Evolutionary conservation across 768 basidiomycete genomes (phyloP).

Genomic region (Sutorius australiensis): DNA sequence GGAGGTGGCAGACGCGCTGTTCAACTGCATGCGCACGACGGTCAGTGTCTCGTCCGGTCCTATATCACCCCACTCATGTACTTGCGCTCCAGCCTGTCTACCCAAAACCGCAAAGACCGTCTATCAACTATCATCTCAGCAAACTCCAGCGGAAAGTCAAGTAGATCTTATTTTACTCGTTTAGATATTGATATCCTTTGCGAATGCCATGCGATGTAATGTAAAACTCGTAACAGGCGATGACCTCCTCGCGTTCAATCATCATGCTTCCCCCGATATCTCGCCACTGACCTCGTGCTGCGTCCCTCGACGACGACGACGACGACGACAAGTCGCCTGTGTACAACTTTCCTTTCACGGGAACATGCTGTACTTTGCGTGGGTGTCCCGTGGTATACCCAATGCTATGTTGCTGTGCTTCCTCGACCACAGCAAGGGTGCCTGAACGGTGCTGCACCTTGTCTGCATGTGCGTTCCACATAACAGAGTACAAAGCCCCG

Average conservation of each 20-base stretch:
- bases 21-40: conserved; percentile 81
- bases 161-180: conserved; percentile 37
- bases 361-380: conserved; percentile 16
- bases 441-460: conserved; percentile 10
- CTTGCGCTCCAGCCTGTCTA: conserved; percentile 51
- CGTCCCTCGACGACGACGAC: conserved; percentile 1
- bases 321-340: neutral
- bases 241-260: neutral
- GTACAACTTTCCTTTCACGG: conserved; percentile 6
- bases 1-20: conserved; percentile 56
- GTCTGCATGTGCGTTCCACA: conserved; percentile 14
- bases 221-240: conserved; percentile 12
- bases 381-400: conserved; percentile 18
- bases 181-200: conserved; percentile 20
- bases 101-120: conserved; percentile 64
- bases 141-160: conserved; percentile 72
- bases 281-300: neutral
- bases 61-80: conserved; percentile 1
- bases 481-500: conserved; percentile 24
- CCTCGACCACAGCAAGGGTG: conserved; percentile 5
- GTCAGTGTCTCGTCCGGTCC: conserved; percentile 43
- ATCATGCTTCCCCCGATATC: neutral
- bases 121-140: conserved; percentile 89
- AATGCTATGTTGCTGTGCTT: conserved; percentile 14
- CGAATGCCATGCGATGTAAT: conserved; percentile 18